These are phyloP conservation scores for Delitschia confertaspora DNA, from an alignment of 495 filamentous ascomycete genomes.

Conservation along the genomic window DNA sequence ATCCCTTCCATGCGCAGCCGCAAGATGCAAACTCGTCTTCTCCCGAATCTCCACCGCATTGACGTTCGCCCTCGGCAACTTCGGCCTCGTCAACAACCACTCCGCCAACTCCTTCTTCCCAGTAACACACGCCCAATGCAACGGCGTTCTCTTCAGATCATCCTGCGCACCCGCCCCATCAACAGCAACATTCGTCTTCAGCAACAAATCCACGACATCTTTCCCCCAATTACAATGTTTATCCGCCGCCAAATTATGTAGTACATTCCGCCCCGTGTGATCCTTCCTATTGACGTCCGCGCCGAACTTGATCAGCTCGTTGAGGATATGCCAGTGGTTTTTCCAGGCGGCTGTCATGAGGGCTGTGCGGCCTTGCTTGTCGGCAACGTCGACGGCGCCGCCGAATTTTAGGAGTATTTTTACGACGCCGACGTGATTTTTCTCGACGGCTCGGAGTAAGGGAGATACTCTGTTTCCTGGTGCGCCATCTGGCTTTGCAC, in stretches of 20 bases:
- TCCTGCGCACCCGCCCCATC: conserved; percentile 37
- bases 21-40: conserved; percentile 54
- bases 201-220: conserved; percentile 41
- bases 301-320: conserved; percentile 42
- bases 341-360: conserved; percentile 54
- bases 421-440: conserved; percentile 41
- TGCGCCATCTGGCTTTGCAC: conserved; percentile 40
- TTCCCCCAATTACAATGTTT: conserved; percentile 46
- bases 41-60: conserved; percentile 48
- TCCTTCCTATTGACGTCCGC: conserved; percentile 40
- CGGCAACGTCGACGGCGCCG: conserved; percentile 36
- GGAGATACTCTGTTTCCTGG: conserved; percentile 38
- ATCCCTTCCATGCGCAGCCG: conserved; percentile 44
- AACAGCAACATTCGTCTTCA: conserved; percentile 39
- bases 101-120: conserved; percentile 49
- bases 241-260: conserved; percentile 51
- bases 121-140: conserved; percentile 58
- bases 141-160: conserved; percentile 46
- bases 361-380: conserved; percentile 46
- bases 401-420: conserved; percentile 40
- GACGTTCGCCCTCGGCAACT: conserved; percentile 40
- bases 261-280: conserved; percentile 37
- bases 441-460: conserved; percentile 44
- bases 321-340: conserved; percentile 44
- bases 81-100: conserved; percentile 42